Evolutionary conservation across 2,329 filamentous ascomycete genomes (phyloP).

Genomic region (Chlorencoelia australis): DNA sequence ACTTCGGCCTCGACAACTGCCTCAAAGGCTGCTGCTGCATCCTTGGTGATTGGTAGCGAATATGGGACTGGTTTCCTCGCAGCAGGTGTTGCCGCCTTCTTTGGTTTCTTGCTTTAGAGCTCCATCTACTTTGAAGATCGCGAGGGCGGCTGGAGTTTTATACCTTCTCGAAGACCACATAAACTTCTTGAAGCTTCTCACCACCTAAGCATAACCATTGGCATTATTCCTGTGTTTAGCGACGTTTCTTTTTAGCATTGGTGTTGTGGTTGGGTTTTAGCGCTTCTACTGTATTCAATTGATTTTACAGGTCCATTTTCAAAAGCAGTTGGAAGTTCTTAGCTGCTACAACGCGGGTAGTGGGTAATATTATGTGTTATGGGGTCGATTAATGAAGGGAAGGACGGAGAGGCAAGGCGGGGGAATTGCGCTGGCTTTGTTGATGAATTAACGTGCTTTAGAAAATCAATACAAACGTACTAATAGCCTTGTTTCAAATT

Average conservation of each 20-base stretch:
- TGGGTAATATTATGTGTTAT: conserved; percentile 5
- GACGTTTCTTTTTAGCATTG: conserved; percentile 25
- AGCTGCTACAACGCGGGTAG: too few species aligned
- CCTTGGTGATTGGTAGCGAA: conserved; percentile 30
- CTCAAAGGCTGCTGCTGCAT: conserved; percentile 33
- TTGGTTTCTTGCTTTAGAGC: conserved; percentile 46
- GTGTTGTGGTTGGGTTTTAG: conserved; percentile 24
- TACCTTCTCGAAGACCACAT: conserved; percentile 6
- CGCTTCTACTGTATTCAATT: conserved; percentile 17
- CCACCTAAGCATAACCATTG: conserved; percentile 19
- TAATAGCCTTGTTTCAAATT: too few species aligned
- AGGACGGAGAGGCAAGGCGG: too few species aligned
- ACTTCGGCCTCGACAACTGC: conserved; percentile 20
- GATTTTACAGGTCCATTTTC: too few species aligned
- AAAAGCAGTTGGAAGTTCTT: too few species aligned
- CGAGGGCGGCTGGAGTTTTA: conserved; percentile 7
- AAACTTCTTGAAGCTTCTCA: conserved; percentile 1
- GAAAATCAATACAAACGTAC: too few species aligned
- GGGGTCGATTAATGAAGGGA: conserved; percentile 4
- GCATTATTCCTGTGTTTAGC: conserved; percentile 15
- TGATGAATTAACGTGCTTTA: too few species aligned
- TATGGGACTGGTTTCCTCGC: conserved; percentile 36
- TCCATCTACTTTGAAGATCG: conserved; percentile 2
- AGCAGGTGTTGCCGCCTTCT: conserved; percentile 40
- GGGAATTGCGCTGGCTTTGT: too few species aligned